Evolutionary conservation across 495 filamentous ascomycete species (phyloP), one percentile per base, ranked within the genome.

Genomic region (Penicillium longicatenatum): DNA sequence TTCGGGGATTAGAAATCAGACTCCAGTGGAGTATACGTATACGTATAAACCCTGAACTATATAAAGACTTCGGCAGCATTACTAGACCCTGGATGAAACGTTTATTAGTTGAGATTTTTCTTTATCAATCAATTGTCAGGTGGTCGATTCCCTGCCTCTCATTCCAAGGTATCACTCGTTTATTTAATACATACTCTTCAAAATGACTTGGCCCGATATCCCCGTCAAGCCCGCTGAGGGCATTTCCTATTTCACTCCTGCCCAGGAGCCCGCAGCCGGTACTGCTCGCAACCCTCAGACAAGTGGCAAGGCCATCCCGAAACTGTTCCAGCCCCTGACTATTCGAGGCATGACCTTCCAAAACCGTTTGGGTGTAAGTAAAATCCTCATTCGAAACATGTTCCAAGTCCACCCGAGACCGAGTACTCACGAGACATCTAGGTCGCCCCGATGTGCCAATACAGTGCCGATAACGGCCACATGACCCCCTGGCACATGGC

Each of bases 191-290:
- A 20, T 22, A 19, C 6, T 10, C 2, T 24, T 16, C 54, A 67
- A 33, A 43, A 70, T 70, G 67, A 63, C 67, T 56, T 70, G 64
- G 67, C 68, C 70, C 24, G 69, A 77, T 49, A 71, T 83, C 49
- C 54, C 63, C 17, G 74, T 73, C 53, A 70, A 70, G 37, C 59
- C 79, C 50, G 81, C 81, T 14, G 52, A 68, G 49, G 82, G 81
- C 44, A 79, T 89, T 59, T 77, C 85, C 33, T 91, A 86, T 76
- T 91, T 83, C 73, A 88, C 88, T 0, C 88, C 88, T 2, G 79
- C 73, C 2, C 88, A 91, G 62, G 61, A 71, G 2, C 84, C 86
- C 2, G 82, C 87, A 1, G 79, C 85, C 6, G 88, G 88, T 10
- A 89, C 86, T 1, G 86, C 87, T 4, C 75, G 80, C 7, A 72